Evolutionary conservation across 2,329 filamentous ascomycete species (phyloP), one percentile per base, ranked within the genome.

Genomic region (Simplicillium aogashimaense): DNA sequence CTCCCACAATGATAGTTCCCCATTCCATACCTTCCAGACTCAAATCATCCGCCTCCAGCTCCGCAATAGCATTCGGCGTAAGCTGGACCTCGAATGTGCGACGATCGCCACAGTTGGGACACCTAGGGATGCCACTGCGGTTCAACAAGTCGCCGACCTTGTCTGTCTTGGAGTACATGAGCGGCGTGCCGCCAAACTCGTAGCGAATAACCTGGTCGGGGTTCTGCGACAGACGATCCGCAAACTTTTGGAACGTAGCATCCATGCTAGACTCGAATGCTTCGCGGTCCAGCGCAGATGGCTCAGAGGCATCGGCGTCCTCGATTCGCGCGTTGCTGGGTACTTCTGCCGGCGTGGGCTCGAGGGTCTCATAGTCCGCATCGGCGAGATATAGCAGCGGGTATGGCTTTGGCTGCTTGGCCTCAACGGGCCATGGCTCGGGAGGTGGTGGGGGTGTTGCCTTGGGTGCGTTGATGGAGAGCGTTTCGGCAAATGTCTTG

Each of bases 21-120:
- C 92, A 98, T 54, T 98, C 92, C 92, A 98, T 98, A 0, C 89
- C 92, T 67, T 94, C 73, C 15, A 82, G 53, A 31, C 74, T 76
- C 50, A 79, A 59, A 42, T 83, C 80, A 33, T 89, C 84, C 2
- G 74, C 80, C 66, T 97, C 92, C 40, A 97, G 67, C 67, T 94
- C 84, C 25, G 79, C 78, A 52, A 98, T 98, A 3, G 88, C 82
- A 56, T 94, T 84, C 32, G 92, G 92, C 49, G 83, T 89, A 48
- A 98, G 67, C 69, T 98, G 92, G 43, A 95, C 70, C 69, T 98
- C 92, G 58, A 97, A 97, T 12, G 83, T 78, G 46, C 90, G 77
- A 37, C 74, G 69, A 0, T 72, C 75, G 8, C 84, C 83, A 61
- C 92, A 98, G 51, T 78, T 83, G 20, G 63, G 65, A 58, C 92